Evolutionary conservation across 2,329 filamentous ascomycete genomes (phyloP).

Genomic region (Colletotrichum navitas): DNA sequence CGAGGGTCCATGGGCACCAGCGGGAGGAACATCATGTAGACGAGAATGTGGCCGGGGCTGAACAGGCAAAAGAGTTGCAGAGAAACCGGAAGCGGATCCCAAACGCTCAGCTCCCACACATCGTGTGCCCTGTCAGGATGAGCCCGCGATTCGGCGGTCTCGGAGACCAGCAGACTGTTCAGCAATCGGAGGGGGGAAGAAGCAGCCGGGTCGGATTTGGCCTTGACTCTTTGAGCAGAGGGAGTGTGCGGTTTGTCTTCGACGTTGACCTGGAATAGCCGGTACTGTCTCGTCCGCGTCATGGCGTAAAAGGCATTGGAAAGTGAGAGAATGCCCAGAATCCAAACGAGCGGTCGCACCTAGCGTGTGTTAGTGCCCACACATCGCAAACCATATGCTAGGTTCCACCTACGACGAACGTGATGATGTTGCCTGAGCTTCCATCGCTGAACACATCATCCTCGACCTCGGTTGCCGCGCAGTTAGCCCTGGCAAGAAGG

Average conservation of each 20-base stretch:
- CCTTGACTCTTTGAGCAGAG: slow-evolving; percentile 88
- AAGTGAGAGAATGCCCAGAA: slow-evolving; percentile 74
- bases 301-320: slow-evolving; percentile 87
- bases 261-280: slow-evolving; percentile 89
- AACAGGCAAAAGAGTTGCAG: slow-evolving; percentile 89
- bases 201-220: slow-evolving; percentile 83
- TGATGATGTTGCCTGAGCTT: slow-evolving; percentile 73
- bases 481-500: slow-evolving; percentile 85
- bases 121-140: slow-evolving; percentile 86
- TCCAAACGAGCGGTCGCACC: slow-evolving; percentile 79
- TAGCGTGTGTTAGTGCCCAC: slow-evolving; percentile 51
- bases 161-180: slow-evolving; percentile 73
- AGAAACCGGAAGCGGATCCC: slow-evolving; percentile 91
- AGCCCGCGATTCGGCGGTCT: slow-evolving; percentile 83
- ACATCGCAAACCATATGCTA: background rate
- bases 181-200: slow-evolving; percentile 85
- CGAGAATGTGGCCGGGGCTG: slow-evolving; percentile 90
- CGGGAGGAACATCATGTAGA: slow-evolving; percentile 91
- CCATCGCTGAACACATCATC: slow-evolving; percentile 91
- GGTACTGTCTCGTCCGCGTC: slow-evolving; percentile 84
- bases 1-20: slow-evolving; percentile 79
- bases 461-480: slow-evolving; percentile 62
- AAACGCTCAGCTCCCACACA: slow-evolving; percentile 94
- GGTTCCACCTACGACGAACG: slow-evolving; percentile 61
- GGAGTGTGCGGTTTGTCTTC: slow-evolving; percentile 82